phyloP scores from a whole-genome alignment of 2,329 filamentous ascomycete genomes.

The Ophiostoma quercus region DNA sequence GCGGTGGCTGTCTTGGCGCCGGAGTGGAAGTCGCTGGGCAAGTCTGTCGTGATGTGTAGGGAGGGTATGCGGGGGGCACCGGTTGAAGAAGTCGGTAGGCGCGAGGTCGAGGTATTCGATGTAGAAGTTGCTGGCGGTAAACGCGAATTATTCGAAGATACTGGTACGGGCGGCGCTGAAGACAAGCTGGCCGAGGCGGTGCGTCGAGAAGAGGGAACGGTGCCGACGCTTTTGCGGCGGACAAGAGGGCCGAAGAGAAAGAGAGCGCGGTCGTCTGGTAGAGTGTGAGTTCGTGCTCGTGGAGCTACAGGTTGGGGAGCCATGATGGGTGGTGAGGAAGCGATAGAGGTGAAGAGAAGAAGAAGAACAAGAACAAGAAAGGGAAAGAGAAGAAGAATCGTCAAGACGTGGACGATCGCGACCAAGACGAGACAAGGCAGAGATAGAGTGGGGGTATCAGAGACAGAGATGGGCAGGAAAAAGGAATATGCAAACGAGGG shows the following conservation, averaged over 20 bases:
- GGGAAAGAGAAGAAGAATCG: background rate
- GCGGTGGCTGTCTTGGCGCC: slow-evolving; percentile 1
- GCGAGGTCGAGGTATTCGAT: background rate
- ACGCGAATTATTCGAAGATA: background rate
- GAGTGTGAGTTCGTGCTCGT: slow-evolving; percentile 26
- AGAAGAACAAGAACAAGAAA: background rate
- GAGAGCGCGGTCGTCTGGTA: slow-evolving; percentile 25
- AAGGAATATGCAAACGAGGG: slow-evolving; percentile 6
- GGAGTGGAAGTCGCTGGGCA: background rate
- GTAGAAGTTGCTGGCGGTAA: background rate
- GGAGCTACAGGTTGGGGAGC: slow-evolving; percentile 16
- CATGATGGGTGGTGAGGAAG: slow-evolving; percentile 21
- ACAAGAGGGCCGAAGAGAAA: slow-evolving; percentile 14
- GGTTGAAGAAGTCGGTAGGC: background rate
- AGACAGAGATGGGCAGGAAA: background rate
- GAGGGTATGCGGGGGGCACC: background rate
- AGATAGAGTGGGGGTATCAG: background rate
- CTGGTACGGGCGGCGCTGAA: background rate
- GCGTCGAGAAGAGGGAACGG: slow-evolving; percentile 14
- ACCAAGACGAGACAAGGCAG: background rate
- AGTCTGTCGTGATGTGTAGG: slow-evolving; percentile 5
- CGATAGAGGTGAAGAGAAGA: background rate
- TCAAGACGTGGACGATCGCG: slow-evolving; percentile 1
- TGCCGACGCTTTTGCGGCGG: slow-evolving; percentile 25
- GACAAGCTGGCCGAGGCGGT: slow-evolving; percentile 14